Conservation (phyloP, 2,329 filamentous ascomycete genomes). For the Cladosporium cucumerinum region DNA sequence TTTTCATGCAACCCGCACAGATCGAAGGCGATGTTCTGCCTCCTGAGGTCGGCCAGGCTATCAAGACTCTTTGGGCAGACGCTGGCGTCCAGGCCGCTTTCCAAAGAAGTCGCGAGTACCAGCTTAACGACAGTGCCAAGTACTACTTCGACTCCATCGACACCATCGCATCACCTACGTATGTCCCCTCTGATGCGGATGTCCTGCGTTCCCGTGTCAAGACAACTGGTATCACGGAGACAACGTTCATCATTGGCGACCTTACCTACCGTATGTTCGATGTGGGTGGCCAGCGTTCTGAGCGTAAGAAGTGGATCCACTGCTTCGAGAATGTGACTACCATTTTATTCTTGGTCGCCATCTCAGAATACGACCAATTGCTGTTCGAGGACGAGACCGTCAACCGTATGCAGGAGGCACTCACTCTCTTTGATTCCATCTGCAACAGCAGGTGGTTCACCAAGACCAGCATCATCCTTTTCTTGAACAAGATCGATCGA, state of each 20-base stretch:
- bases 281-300: constrained; percentile 85
- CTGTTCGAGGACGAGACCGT: constrained; percentile 90
- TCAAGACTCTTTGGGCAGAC: constrained; percentile 90
- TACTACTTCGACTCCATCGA: constrained; percentile 97
- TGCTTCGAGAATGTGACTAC: constrained; percentile 98
- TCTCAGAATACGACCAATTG: constrained; percentile 94
- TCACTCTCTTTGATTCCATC: constrained; percentile 69
- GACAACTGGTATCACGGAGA: constrained; percentile 96
- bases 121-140: constrained; percentile 93
- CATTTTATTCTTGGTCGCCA: constrained; percentile 93
- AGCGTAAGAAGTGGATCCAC: constrained; percentile 98
- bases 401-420: constrained; percentile 71
- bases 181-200: constrained; percentile 93
- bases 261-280: constrained; percentile 97
- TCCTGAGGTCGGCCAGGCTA: constrained; percentile 90
- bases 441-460: constrained; percentile 71
- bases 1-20: constrained; percentile 97
- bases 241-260: constrained; percentile 85
- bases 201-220: constrained; percentile 94
- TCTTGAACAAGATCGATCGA: constrained; percentile 72
- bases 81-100: constrained; percentile 91
- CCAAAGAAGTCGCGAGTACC: constrained; percentile 92
- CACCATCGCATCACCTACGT: constrained; percentile 85
- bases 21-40: constrained; percentile 93
- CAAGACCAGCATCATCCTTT: constrained; percentile 69